Percentiles rank a stretch among this genome's conserved stretches.
phyloP scores from a whole-genome alignment of 2,329 filamentous ascomycete species.

The Orbilia oligospora region DNA sequence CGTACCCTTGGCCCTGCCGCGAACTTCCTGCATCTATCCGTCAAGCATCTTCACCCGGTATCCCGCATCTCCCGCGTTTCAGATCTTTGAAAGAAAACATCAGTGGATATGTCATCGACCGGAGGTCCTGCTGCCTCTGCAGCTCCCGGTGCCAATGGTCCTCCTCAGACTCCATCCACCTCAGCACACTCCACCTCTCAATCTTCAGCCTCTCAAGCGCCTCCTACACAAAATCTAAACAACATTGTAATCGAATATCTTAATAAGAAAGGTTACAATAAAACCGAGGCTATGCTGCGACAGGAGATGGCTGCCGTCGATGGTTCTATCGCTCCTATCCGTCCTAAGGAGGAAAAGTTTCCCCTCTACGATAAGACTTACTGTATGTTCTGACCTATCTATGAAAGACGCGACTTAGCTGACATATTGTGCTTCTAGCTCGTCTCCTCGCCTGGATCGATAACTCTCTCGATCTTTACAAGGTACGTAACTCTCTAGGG shows the following conservation, averaged over 20 bases:
- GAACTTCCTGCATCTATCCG: background rate
- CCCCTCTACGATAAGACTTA: slow-evolving; percentile 84
- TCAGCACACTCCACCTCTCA: background rate
- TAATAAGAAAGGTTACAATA: slow-evolving; percentile 92
- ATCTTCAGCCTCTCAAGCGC: slow-evolving; percentile 2
- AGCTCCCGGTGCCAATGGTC: slow-evolving; percentile 33
- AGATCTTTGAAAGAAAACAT: background rate
- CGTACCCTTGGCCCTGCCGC: too few relatives aligned
- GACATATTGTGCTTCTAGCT: slow-evolving; percentile 67
- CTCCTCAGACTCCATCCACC: slow-evolving; percentile 15
- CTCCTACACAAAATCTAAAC: slow-evolving; percentile 58
- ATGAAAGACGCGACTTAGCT: slow-evolving; percentile 6
- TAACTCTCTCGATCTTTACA: slow-evolving; percentile 93
- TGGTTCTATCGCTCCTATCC: slow-evolving; percentile 82
- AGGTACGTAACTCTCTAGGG: slow-evolving; percentile 71
- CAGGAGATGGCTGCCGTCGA: slow-evolving; percentile 89
- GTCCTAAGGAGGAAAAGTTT: slow-evolving; percentile 75
- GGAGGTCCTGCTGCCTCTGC: slow-evolving; percentile 38
- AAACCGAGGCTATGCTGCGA: slow-evolving; percentile 91
- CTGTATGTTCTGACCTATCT: slow-evolving; percentile 66
- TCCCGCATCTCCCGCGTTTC: background rate
- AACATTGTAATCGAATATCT: slow-evolving; percentile 86
- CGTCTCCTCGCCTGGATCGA: slow-evolving; percentile 87
- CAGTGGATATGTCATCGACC: slow-evolving; percentile 36
- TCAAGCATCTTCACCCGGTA: background rate